These are phyloP conservation scores for Parascedosporium putredinis DNA, from an alignment of 2,329 filamentous ascomycete species.

Conservation along the genomic window DNA sequence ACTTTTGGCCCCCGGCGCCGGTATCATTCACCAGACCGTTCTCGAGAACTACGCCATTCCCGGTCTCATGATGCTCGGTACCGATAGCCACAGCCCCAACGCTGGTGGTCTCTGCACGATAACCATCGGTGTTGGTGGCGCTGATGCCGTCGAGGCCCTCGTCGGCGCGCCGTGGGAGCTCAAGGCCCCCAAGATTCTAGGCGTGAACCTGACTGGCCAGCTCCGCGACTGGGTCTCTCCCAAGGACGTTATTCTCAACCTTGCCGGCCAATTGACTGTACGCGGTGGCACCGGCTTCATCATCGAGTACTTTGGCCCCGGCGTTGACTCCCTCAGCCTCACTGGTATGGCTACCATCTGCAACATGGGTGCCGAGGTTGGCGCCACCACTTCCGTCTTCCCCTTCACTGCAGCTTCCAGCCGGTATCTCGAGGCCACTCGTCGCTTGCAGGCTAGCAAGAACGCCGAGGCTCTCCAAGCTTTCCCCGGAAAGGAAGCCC, in stretches of 20 bases:
- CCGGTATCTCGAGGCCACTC: slow-evolving; percentile 78
- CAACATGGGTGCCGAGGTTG: slow-evolving; percentile 87
- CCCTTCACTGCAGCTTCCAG: slow-evolving; percentile 78
- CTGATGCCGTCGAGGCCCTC: slow-evolving; percentile 91
- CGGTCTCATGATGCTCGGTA: slow-evolving; percentile 96
- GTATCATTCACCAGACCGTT: slow-evolving; percentile 96
- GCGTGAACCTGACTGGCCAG: slow-evolving; percentile 73
- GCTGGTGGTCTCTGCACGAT: slow-evolving; percentile 90
- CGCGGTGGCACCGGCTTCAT: slow-evolving; percentile 89
- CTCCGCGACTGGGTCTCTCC: slow-evolving; percentile 86
- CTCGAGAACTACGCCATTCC: slow-evolving; percentile 97
- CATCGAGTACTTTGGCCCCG: slow-evolving; percentile 87
- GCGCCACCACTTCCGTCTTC: slow-evolving; percentile 92
- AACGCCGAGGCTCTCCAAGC: slow-evolving; percentile 52
- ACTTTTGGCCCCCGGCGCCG: slow-evolving; percentile 90
- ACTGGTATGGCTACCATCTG: slow-evolving; percentile 89
- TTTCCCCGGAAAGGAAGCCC: slow-evolving; percentile 33
- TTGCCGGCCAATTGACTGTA: slow-evolving; percentile 85
- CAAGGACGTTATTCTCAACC: slow-evolving; percentile 87
- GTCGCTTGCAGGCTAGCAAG: slow-evolving; percentile 52
- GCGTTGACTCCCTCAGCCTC: slow-evolving; percentile 77
- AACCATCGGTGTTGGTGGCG: slow-evolving; percentile 93
- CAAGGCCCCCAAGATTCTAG: slow-evolving; percentile 84
- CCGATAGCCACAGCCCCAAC: slow-evolving; percentile 94
- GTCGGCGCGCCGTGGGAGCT: slow-evolving; percentile 97